Conservation (phyloP, 495 filamentous ascomycete species). For the Trichocladium uniseriatum region DNA sequence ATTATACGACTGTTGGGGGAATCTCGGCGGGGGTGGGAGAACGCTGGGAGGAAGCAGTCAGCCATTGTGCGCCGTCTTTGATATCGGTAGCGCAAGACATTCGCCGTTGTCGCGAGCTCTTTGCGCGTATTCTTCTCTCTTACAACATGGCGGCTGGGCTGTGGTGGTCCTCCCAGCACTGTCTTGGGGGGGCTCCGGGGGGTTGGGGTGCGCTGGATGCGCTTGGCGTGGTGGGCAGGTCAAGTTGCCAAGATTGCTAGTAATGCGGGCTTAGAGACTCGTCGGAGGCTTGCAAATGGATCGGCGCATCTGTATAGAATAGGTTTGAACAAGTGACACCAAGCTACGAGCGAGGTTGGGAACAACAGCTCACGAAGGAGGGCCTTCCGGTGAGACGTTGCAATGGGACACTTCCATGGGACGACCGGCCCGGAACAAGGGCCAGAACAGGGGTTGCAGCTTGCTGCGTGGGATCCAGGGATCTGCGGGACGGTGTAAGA, state of each 20-base stretch:
- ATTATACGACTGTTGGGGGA: slow-evolving; percentile 60
- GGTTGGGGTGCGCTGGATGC: not conserved
- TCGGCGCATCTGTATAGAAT: too few species aligned
- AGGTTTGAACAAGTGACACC: too few species aligned
- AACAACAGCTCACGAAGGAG: too few species aligned
- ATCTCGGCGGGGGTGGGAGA: slow-evolving; percentile 75
- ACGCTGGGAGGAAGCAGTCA: slow-evolving; percentile 45
- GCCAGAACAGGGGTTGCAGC: not conserved
- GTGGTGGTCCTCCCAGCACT: not conserved
- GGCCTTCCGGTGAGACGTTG: not conserved
- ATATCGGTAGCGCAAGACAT: not conserved
- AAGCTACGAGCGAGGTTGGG: too few species aligned
- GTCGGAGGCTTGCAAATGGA: too few species aligned
- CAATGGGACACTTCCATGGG: too few species aligned
- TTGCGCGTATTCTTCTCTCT: slow-evolving; percentile 1
- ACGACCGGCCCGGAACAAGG: not conserved
- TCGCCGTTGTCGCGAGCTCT: not conserved
- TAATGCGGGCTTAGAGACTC: too few species aligned
- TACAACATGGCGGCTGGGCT: slow-evolving; percentile 22
- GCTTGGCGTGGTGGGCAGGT: not conserved
- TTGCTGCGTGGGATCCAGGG: not conserved
- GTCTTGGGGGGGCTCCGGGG: not conserved
- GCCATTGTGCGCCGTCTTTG: slow-evolving; percentile 1
- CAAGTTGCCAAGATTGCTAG: slow-evolving; percentile 8
- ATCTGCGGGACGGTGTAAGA: slow-evolving; percentile 1